Percentiles rank a stretch among this genome's conserved stretches.
Evolutionary conservation across 169 alveolate genomes (phyloP).

Genomic region (Cryptosporidium baileyi): DNA sequence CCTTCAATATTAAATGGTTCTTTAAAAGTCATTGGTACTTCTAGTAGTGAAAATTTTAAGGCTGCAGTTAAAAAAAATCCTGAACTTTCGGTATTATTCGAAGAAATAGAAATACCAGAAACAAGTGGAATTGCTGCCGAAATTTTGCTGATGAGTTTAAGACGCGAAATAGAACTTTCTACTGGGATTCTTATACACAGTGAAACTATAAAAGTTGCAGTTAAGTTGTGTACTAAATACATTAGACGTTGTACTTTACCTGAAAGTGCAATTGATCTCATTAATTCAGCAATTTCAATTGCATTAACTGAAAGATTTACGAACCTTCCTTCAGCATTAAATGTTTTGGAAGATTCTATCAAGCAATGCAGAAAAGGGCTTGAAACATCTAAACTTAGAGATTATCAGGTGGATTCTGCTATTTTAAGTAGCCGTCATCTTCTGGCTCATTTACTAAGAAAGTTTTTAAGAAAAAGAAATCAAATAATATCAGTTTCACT

Average conservation of each 20-base stretch:
- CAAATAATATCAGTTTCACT: too few species aligned
- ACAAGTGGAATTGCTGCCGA: constrained; percentile 5
- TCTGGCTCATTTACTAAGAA: not conserved
- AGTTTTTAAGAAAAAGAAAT: too few species aligned
- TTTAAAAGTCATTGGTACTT: constrained; percentile 13
- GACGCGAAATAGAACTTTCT: constrained; percentile 6
- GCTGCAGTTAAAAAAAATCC: not conserved
- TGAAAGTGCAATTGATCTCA: constrained; percentile 21
- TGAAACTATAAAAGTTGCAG: not conserved
- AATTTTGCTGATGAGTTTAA: not conserved
- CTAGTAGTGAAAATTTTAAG: not conserved
- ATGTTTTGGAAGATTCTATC: not conserved
- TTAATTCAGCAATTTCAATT: constrained; percentile 3
- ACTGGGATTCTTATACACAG: constrained; percentile 6
- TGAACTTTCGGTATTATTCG: not conserved
- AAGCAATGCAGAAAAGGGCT: not conserved
- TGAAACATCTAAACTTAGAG: not conserved
- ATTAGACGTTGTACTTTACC: not conserved
- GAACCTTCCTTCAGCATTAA: not conserved
- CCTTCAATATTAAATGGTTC: not conserved
- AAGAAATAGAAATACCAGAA: not conserved
- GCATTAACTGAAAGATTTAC: constrained; percentile 7
- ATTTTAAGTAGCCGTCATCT: not conserved
- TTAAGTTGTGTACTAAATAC: constrained; percentile 4
- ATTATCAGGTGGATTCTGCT: not conserved